Percentiles rank a stretch among this genome's conserved stretches.
Conservation (phyloP, 805 yeast species). For the Ascoidea tarda region DNA sequence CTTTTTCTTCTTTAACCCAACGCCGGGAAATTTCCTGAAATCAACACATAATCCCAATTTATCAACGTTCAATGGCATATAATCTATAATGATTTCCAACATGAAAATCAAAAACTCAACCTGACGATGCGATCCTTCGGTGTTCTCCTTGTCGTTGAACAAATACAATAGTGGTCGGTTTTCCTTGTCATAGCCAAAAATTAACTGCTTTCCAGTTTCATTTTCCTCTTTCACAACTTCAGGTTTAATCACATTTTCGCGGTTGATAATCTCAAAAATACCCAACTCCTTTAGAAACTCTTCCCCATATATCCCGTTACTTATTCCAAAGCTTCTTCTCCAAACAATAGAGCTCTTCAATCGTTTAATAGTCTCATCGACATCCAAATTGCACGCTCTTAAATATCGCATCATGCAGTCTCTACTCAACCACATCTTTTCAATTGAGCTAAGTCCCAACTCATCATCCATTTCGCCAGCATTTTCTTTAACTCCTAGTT, state of each 20-base stretch:
- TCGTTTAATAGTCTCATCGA: conserved; percentile 26
- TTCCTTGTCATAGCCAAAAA: conserved; percentile 39
- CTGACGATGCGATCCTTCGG: conserved; percentile 34
- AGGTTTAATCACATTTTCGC: conserved; percentile 20
- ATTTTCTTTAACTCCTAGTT: neutral
- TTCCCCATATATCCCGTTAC: conserved; percentile 9
- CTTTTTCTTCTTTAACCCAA: conserved; percentile 21
- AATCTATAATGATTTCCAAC: conserved; percentile 37
- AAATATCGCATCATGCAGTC: conserved; percentile 39
- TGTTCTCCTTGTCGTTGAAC: conserved; percentile 41
- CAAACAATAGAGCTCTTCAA: conserved; percentile 34
- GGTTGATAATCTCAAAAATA: conserved; percentile 14
- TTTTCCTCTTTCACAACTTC: conserved; percentile 33
- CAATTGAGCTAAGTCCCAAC: neutral
- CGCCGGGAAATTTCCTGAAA: conserved; percentile 28
- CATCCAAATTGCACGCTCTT: conserved; percentile 38
- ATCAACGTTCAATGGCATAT: conserved; percentile 47
- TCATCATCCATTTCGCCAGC: neutral
- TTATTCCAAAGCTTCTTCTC: conserved; percentile 37
- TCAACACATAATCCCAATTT: conserved; percentile 40
- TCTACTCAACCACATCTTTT: conserved; percentile 33
- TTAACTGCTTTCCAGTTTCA: conserved; percentile 37
- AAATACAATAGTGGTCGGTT: conserved; percentile 38
- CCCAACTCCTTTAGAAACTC: neutral
- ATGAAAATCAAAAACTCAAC: conserved; percentile 43